Conservation (phyloP, 2,329 filamentous ascomycete genomes). For the Elsinoe australis region DNA sequence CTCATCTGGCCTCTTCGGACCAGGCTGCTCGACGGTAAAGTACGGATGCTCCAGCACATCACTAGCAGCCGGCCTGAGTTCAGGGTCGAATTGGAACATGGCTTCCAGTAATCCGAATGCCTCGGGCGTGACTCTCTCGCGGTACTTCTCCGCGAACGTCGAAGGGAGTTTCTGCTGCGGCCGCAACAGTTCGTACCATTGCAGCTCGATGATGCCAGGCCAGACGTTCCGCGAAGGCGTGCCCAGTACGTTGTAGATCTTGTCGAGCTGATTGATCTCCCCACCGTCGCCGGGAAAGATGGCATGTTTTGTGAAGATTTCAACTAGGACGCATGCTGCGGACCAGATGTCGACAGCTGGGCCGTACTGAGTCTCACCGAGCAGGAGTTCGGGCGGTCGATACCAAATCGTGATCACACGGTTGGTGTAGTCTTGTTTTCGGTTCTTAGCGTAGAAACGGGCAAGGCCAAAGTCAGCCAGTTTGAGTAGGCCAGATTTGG, state of each 20-base stretch:
- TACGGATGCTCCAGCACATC: conserved; percentile 82
- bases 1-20: conserved; percentile 70
- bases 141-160: conserved; percentile 76
- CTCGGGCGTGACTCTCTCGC: conserved; percentile 64
- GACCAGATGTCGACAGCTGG: conserved; percentile 94
- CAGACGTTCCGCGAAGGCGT: conserved; percentile 79
- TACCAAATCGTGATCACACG: conserved; percentile 99
- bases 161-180: conserved; percentile 65
- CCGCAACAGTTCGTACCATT: conserved; percentile 89
- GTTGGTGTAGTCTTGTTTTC: conserved; percentile 93
- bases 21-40: conserved; percentile 74
- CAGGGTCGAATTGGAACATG: conserved; percentile 88
- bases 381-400: conserved; percentile 77
- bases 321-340: conserved; percentile 89
- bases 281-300: conserved; percentile 93
- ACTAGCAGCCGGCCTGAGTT: conserved; percentile 70
- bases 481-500: conserved; percentile 83
- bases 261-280: conserved; percentile 93
- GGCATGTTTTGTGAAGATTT: conserved; percentile 88
- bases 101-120: conserved; percentile 73
- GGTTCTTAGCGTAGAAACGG: conserved; percentile 82
- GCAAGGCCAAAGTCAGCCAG: conserved; percentile 94
- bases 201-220: conserved; percentile 86
- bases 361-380: conserved; percentile 85
- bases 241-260: conserved; percentile 87